Base-by-base conservation (phyloP, 2,329 filamentous ascomycete species). In the Knufia petricola region DNA sequence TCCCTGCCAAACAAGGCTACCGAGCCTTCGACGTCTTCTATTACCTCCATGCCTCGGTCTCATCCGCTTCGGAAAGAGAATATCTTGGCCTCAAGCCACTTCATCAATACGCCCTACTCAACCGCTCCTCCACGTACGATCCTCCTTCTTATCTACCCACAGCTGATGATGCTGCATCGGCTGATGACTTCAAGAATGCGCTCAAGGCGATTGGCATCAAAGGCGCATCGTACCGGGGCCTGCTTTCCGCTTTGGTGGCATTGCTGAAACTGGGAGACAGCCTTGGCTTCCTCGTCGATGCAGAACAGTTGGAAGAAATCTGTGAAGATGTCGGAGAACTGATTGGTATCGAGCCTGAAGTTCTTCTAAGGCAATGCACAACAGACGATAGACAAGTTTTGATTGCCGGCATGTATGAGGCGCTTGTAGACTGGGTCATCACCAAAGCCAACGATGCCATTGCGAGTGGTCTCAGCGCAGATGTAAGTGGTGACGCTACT, bases 11-110 rank as follows among this genome's bases (percentile, higher is more conserved):
- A 61, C 62, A 80, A 4, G 92, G 92, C 10, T 87, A 87, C 66
- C 82, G 92, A 54, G 92, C 90, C 2, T 98, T 98, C 59, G 90
- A 98, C 62, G 92, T 94, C 43, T 96, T 98, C 63, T 96, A 98
- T 69, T 96, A 95, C 60, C 79, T 98, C 1, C 75, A 96, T 36
- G 94, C 89, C 0, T 88, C 85, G n/a, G 85, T 86, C 0, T 94
- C 92, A 0, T 92, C 87, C 1, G 81, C 84, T 3, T 83, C 87
- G 1, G 92, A 98, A 68, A 77, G 87, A 49, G 90, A 96, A 63
- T 94, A 89, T 52, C 71, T 98, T 12, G 81, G 84, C 21, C 76
- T 98, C 24, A 85, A 87, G 66, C 74, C 81, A 7, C 79, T 86
- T 2, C 84, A 85, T 3, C 75, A 78, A 37, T 98, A 96, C 64